Evolutionary conservation across 495 filamentous ascomycete genomes (phyloP).

Genomic region (Xylaria scruposa): DNA sequence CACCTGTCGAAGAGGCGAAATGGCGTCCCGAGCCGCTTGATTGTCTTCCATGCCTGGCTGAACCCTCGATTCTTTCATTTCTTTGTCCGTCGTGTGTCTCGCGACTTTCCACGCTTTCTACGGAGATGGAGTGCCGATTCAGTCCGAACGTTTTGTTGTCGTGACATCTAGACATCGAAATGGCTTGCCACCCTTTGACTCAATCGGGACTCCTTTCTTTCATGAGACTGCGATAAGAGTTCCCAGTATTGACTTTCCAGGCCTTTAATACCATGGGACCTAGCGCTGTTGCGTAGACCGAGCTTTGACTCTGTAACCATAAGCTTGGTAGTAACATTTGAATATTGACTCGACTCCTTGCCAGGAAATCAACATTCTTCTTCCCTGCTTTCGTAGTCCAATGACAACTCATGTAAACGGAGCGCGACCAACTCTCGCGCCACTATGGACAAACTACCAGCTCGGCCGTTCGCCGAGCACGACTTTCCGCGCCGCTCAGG

Average conservation of each 20-base stretch:
- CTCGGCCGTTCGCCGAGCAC: conserved; percentile 28
- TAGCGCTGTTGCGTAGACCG: not conserved
- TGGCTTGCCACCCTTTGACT: conserved; percentile 23
- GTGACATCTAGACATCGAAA: conserved; percentile 19
- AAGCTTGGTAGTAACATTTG: not conserved
- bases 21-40: not conserved
- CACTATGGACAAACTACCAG: conserved; percentile 44
- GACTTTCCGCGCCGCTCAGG: conserved; percentile 35
- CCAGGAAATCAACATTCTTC: not conserved
- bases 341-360: not conserved
- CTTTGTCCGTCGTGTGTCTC: conserved; percentile 14
- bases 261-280: conserved; percentile 18
- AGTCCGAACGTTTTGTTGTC: conserved; percentile 4
- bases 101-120: conserved; percentile 13
- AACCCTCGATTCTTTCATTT: conserved; percentile 25
- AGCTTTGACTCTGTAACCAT: not conserved
- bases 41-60: conserved; percentile 4
- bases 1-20: conserved; percentile 13
- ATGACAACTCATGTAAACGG: conserved; percentile 39
- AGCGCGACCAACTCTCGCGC: conserved; percentile 43
- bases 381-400: not conserved
- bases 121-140: conserved; percentile 3
- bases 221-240: conserved; percentile 12
- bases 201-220: conserved; percentile 20
- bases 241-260: conserved; percentile 13